Conservation (phyloP, 257 asterid species). For the Ligustrum vulgare region DNA sequence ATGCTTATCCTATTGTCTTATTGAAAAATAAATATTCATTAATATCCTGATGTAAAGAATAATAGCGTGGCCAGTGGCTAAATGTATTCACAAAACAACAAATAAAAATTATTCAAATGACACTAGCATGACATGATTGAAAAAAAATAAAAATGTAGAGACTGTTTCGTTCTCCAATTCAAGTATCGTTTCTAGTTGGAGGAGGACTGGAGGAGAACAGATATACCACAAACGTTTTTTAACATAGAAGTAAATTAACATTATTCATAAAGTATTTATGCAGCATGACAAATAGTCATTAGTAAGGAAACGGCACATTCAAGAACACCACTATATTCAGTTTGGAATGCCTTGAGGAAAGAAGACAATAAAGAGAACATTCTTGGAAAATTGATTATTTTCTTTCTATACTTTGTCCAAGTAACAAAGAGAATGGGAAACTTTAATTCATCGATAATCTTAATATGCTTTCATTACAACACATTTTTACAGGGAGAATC, state of each 20-base stretch:
- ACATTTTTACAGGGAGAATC: background rate
- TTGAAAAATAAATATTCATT: constrained; percentile 10
- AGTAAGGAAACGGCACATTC: background rate
- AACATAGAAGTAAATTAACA: background rate
- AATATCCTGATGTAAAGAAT: background rate
- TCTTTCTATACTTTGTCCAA: background rate
- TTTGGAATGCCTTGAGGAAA: background rate
- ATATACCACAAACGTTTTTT: background rate
- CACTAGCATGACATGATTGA: background rate
- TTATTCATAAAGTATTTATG: background rate
- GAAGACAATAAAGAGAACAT: background rate
- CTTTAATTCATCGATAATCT: background rate
- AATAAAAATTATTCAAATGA: background rate
- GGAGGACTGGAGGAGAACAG: too few species aligned
- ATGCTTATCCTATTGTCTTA: background rate
- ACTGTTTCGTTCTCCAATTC: background rate
- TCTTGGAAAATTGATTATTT: background rate
- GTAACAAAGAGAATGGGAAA: background rate
- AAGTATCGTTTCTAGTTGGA: too few species aligned
- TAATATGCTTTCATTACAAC: background rate
- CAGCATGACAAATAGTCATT: background rate
- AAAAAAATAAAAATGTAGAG: background rate
- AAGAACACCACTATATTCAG: background rate
- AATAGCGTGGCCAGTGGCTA: background rate
- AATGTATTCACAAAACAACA: too few species aligned